Base-by-base conservation (phyloP, 352 stramenopile genomes). In the Globisporangium abappressorium region DNA sequence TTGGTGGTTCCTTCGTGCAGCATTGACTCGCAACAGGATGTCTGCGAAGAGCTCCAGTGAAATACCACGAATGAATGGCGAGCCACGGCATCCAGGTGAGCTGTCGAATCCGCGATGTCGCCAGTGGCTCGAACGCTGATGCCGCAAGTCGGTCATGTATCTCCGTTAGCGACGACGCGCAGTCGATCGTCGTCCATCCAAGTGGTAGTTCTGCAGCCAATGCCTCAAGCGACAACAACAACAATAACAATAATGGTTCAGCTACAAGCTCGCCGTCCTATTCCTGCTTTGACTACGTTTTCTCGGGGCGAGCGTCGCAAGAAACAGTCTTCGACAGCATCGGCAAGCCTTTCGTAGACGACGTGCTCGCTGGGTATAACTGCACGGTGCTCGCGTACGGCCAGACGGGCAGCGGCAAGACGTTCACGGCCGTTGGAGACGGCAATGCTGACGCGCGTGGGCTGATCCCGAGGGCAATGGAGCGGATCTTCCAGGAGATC, bases 311-410 rank as follows among this genome's bases (percentile, higher is more conserved):
- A 0, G 65, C 77, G n/a, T 81, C 65, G 0, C 83, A 93, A 43
- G 58, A 74, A 30, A 55, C 76, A 4, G 47, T 92, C 6, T 93
- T 87, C 46, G 66, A 78, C 14, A 43, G 64, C 33, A 59, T 93
- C 30, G 83, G 80, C 12, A 54, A 18, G 22, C 80, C 85, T 7
- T 82, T 87, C 41, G 74, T 92, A 14, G 62, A 66, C 9, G 81
- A 91, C 14, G 26, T 92, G 30, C 63, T 93, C 12, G 47, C 54
- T 33, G 85, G 85, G 11, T 92, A 87, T 72, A 85, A 93, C 63
- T 92, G 81, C 63, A 90, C 85, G 6, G 75, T 93, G 51, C 77
- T 93, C 46, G 82, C 80, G 33, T 92, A 93, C 59, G 83, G 85
- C 0, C 85, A 90, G 62, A 93, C 83, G 0, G 77, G 80, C 26